Conservation (phyloP, 176 grass and related monocot species). For the Microstegium vimineum region DNA sequence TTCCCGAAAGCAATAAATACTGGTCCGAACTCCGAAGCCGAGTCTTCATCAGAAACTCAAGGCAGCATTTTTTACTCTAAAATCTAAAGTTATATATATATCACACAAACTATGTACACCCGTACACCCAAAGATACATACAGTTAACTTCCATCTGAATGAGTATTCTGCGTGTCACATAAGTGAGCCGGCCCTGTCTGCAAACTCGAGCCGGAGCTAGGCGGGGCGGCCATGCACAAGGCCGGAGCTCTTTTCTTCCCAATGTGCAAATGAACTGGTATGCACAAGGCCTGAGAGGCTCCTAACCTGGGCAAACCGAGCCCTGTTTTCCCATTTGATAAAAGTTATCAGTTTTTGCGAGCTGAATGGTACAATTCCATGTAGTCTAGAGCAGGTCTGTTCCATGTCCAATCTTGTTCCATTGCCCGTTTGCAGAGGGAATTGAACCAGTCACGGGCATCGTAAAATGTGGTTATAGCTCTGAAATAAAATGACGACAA, state of each 20-base stretch:
- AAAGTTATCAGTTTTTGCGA: conserved; percentile 45
- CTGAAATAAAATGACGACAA: conserved; percentile 42
- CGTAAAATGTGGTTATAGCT: conserved; percentile 72
- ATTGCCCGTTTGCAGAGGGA: conserved; percentile 80
- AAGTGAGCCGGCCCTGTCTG: no score
- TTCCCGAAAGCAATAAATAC: no score
- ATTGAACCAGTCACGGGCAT: conserved; percentile 61
- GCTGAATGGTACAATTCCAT: conserved; percentile 83
- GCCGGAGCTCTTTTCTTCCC: background rate
- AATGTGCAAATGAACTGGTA: background rate
- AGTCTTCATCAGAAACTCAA: no score
- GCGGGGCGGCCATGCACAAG: background rate
- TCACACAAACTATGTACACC: conserved; percentile 43
- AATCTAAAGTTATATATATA: background rate
- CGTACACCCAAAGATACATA: background rate
- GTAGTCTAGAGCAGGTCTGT: conserved; percentile 86
- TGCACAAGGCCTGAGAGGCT: background rate
- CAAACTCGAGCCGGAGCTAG: background rate
- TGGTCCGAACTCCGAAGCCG: no score
- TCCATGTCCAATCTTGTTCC: conserved; percentile 99
- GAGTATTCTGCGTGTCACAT: background rate
- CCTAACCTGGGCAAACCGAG: no score
- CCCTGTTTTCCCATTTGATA: background rate
- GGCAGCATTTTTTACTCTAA: no score
- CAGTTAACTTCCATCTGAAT: background rate